Evolutionary conservation across 2,329 filamentous ascomycete species (phyloP).

Genomic region (Orbilia javanica): DNA sequence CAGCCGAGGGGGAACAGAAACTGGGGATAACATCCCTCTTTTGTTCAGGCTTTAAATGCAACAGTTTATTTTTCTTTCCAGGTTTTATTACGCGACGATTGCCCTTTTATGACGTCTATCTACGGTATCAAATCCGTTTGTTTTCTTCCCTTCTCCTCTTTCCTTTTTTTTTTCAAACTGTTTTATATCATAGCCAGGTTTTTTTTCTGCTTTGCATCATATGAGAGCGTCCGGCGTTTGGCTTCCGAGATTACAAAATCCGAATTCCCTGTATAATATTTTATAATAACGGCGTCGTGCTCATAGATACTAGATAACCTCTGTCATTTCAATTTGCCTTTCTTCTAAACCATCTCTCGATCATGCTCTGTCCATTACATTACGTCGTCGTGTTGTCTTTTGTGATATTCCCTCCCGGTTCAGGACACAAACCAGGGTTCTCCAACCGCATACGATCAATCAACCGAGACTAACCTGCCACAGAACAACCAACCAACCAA

Average conservation of each 20-base stretch:
- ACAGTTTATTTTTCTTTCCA: not conserved
- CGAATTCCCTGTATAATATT: conserved; percentile 11
- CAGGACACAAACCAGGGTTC: not conserved
- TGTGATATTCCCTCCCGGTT: not conserved
- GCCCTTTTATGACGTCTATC: not conserved
- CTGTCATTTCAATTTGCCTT: not conserved
- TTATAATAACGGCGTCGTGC: not conserved
- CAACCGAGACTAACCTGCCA: not conserved
- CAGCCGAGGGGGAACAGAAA: conserved; percentile 1
- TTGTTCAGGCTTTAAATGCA: not conserved
- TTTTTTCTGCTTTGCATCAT: conserved; percentile 14
- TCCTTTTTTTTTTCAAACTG: conserved; percentile 8
- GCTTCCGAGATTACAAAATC: not conserved
- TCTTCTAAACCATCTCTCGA: not conserved
- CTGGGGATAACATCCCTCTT: conserved; percentile 10
- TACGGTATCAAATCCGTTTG: not conserved
- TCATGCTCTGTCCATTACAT: not conserved
- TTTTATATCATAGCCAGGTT: conserved; percentile 18
- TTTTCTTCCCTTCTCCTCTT: too few relatives aligned
- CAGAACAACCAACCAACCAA: not conserved
- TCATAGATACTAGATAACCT: not conserved
- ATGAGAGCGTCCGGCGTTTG: conserved; percentile 17
- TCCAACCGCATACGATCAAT: not conserved
- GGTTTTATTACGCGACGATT: not conserved
- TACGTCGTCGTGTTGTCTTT: not conserved